These are phyloP conservation scores for Fragilariopsis cylindrus DNA, from an alignment of 108 stramenopile species.

Conservation along the genomic window DNA sequence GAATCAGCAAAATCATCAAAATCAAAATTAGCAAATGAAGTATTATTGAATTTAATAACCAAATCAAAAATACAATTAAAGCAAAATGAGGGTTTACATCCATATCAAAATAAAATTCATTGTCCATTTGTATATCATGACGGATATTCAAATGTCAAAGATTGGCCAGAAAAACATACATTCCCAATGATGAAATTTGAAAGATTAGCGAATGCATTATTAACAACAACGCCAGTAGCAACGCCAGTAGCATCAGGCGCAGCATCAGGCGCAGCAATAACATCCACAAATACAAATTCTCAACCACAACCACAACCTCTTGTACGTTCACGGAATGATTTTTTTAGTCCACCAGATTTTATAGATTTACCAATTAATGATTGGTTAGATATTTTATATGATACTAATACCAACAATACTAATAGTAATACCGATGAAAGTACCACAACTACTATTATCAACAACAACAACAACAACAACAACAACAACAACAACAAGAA, in stretches of 20 bases:
- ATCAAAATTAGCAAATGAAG: too few relatives aligned
- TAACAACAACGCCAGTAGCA: slow-evolving; percentile 20
- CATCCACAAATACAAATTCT: neutral
- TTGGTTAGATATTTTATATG: slow-evolving; percentile 27
- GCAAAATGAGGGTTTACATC: slow-evolving; percentile 39
- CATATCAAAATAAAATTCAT: slow-evolving; percentile 53
- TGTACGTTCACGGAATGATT: slow-evolving; percentile 44
- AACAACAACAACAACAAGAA: neutral
- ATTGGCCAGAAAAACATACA: slow-evolving; percentile 68
- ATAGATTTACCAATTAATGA: slow-evolving; percentile 30
- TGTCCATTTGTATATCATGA: slow-evolving; percentile 75
- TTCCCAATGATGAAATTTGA: slow-evolving; percentile 70
- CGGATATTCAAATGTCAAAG: slow-evolving; percentile 48
- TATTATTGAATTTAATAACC: too few relatives aligned
- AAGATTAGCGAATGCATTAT: slow-evolving; percentile 46
- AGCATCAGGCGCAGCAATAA: neutral
- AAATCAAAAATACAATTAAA: too few relatives aligned
- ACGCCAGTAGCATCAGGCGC: slow-evolving; percentile 33
- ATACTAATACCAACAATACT: neutral
- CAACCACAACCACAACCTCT: slow-evolving; percentile 37
- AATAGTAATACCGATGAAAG: neutral
- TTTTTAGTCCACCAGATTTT: slow-evolving; percentile 55
- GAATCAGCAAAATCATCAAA: too few relatives aligned
- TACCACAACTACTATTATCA: neutral
- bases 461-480: neutral